Percentiles rank a stretch among this genome's conserved stretches.
These are phyloP conservation scores for Heimioporus sp. DNA, from an alignment of 768 basidiomycete species.

Conservation along the genomic window DNA sequence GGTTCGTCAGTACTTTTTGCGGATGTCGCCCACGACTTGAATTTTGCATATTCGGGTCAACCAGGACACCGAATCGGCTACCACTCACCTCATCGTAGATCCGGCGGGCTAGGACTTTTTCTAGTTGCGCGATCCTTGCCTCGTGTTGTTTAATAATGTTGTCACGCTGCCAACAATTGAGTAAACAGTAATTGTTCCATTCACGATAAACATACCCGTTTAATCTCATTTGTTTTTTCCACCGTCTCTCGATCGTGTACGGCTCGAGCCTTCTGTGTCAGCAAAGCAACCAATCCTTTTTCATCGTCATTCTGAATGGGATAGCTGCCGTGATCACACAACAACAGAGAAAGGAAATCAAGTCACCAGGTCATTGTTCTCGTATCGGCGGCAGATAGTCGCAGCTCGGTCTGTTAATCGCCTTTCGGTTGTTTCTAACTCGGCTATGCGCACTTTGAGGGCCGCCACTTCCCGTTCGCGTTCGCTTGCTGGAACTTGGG, in stretches of 20 bases:
- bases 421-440: conserved; percentile 30
- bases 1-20: conserved; percentile 12
- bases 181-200: conserved; percentile 5
- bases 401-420: conserved; percentile 25
- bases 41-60: conserved; percentile 13
- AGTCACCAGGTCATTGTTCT: conserved; percentile 46
- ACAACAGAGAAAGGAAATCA: conserved; percentile 11
- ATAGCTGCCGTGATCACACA: conserved; percentile 13
- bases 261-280: conserved; percentile 44
- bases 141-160: conserved; percentile 43
- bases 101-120: conserved; percentile 44
- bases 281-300: conserved; percentile 44
- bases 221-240: conserved; percentile 55
- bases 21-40: conserved; percentile 10
- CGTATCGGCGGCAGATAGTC: conserved; percentile 39
- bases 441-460: conserved; percentile 18
- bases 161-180: conserved; percentile 41
- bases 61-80: conserved; percentile 9
- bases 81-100: conserved; percentile 35
- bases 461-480: conserved; percentile 27
- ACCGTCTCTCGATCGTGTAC: conserved; percentile 53
- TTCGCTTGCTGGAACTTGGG: conserved; percentile 22
- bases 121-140: conserved; percentile 43
- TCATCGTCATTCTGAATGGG: conserved; percentile 46
- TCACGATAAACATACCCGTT: conserved; percentile 35